Evolutionary conservation across 2,329 filamentous ascomycete species (phyloP), one percentile per base, ranked within the genome.

Genomic region (Penicillium capsulatum): DNA sequence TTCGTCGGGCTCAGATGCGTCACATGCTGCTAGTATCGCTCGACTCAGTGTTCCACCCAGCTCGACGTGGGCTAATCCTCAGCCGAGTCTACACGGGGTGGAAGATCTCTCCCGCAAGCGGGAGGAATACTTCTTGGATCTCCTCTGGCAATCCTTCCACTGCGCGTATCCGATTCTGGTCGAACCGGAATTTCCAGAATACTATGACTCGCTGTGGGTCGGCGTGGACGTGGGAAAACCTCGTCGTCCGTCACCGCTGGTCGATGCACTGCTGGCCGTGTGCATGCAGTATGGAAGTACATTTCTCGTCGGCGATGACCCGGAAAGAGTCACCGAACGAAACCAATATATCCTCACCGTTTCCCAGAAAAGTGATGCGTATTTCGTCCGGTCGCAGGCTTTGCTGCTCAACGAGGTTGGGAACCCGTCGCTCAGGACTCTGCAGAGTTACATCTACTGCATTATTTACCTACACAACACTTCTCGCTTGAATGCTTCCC

Each of bases 201-300:
- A 73, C 36, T 71, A 73, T 41, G 53, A 61, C 7, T 67, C 65
- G 1, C 53, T 73, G 9, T 71, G 68, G 64, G 49, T 27, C n/a
- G 38, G 47, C 4, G 3, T 48, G 1, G 41, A 40, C 19, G 46
- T 42, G 17, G 27, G 32, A 17, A 11, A 20, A 3, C 31, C 38
- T 3, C 63, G 73, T 4, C 65, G 64, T 34, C 60, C 65, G 2
- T 77, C 73, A 5, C 60, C 74, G 2, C 59, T 77, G 1, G 69
- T 73, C 2, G 74, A 77, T 43, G 74, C 75, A 15, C 54, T 76
- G 17, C 50, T 77, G 16, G 73, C 74, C 1, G 42, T 76, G 11
- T 72, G 69, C 43, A 70, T 77, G 60, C 74, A 76, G 53, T 68
- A 69, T 32, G 66, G 66, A 15, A 55, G 64, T 14, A 46, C 57